These are phyloP conservation scores for Glaciozyma antarctica DNA, from an alignment of 768 basidiomycete genomes.

Conservation along the genomic window DNA sequence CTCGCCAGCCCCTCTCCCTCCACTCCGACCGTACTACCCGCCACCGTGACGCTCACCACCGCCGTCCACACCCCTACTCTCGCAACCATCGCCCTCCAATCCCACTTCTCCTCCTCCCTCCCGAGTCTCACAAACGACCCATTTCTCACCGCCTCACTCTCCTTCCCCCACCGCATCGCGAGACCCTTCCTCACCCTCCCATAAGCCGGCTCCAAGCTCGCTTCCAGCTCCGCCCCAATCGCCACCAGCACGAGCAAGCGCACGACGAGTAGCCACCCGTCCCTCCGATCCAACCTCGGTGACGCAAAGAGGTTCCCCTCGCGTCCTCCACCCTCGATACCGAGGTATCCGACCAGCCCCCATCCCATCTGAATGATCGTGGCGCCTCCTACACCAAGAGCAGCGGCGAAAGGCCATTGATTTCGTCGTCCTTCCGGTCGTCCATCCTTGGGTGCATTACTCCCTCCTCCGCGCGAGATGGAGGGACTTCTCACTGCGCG, in stretches of 20 bases:
- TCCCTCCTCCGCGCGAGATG: too few relatives aligned
- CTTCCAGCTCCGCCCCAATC: slow-evolving; percentile 3
- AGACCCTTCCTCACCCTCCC: background rate
- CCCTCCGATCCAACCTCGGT: slow-evolving; percentile 14
- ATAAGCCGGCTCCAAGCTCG: background rate
- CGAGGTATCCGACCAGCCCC: slow-evolving; percentile 30
- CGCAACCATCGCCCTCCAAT: slow-evolving; percentile 2
- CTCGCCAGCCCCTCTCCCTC: slow-evolving; percentile 19
- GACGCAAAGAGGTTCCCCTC: slow-evolving; percentile 21
- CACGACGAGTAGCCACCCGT: slow-evolving; percentile 22
- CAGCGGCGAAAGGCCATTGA: slow-evolving; percentile 30
- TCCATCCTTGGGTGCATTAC: background rate
- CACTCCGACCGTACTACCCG: background rate
- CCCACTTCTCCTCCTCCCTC: background rate
- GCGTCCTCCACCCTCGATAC: slow-evolving; percentile 8
- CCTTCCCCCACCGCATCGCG: background rate
- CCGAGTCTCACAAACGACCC: background rate
- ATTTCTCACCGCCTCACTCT: background rate
- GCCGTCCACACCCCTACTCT: slow-evolving; percentile 12
- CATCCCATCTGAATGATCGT: slow-evolving; percentile 27
- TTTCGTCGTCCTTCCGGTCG: slow-evolving; percentile 20
- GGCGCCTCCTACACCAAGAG: slow-evolving; percentile 14
- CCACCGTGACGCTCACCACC: slow-evolving; percentile 2
- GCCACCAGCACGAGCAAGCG: slow-evolving; percentile 24
- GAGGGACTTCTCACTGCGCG: background rate